Conservation (phyloP, 257 asterid genomes). For the Ballota nigra region DNA sequence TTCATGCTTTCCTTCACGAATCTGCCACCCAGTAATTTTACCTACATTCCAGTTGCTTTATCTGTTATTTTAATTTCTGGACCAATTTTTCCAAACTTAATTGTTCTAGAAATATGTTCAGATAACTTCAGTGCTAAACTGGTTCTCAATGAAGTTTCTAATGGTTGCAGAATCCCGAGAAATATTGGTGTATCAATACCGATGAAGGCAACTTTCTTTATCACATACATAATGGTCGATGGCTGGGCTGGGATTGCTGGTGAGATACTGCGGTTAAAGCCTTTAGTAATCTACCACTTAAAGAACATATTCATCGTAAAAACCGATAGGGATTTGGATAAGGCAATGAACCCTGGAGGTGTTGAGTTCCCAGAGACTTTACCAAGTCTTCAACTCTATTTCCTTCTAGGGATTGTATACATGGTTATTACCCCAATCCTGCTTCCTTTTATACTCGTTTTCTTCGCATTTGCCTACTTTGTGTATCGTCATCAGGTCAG, state of each 20-base stretch:
- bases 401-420: slow-evolving; percentile 87
- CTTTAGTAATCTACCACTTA: slow-evolving; percentile 73
- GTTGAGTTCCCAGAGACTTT: slow-evolving; percentile 74
- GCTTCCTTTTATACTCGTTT: slow-evolving; percentile 85
- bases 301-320: slow-evolving; percentile 85
- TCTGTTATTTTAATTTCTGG: too few relatives aligned
- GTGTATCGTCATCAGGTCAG: slow-evolving; percentile 97
- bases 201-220: slow-evolving; percentile 96
- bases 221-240: slow-evolving; percentile 90
- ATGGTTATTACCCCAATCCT: slow-evolving; percentile 92
- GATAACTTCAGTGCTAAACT: too few relatives aligned
- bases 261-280: slow-evolving; percentile 81
- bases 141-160: slow-evolving; percentile 3
- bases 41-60: not conserved
- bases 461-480: slow-evolving; percentile 88
- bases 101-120: too few relatives aligned
- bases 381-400: slow-evolving; percentile 85
- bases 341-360: slow-evolving; percentile 87
- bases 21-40: slow-evolving; percentile 76
- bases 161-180: slow-evolving; percentile 79
- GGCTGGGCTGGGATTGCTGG: slow-evolving; percentile 97
- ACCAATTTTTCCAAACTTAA: too few relatives aligned
- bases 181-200: slow-evolving; percentile 96
- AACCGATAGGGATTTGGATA: slow-evolving; percentile 83
- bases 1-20: slow-evolving; percentile 84